Conservation (phyloP, 225 moss, liverwort and hornwort genomes). For the Physcomitrium patens region DNA sequence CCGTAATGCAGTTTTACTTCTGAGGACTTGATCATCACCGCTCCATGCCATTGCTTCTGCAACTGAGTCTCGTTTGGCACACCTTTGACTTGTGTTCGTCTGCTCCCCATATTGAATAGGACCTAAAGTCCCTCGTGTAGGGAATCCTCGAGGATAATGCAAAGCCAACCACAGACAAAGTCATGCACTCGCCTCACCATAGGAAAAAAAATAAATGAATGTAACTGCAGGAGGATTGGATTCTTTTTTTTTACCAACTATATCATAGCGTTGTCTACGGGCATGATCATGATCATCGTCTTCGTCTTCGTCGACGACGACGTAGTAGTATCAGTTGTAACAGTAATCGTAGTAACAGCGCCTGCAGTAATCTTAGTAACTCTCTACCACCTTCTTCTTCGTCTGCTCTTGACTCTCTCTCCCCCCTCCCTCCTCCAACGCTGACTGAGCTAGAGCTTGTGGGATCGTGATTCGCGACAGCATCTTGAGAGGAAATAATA, state of each 20-base stretch:
- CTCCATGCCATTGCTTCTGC: too few relatives aligned
- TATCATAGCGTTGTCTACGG: not conserved
- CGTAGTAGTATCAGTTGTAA: too few relatives aligned
- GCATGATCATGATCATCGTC: not conserved
- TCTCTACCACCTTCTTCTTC: too few relatives aligned
- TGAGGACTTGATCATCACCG: too few relatives aligned
- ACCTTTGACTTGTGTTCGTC: not conserved
- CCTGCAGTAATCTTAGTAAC: too few relatives aligned
- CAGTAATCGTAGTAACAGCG: too few relatives aligned
- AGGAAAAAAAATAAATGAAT: not conserved
- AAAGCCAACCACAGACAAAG: conserved; percentile 14
- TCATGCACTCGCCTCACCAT: not conserved
- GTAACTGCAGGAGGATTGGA: conserved; percentile 6
- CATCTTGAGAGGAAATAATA: not conserved
- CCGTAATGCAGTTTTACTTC: too few relatives aligned
- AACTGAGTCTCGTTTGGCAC: not conserved
- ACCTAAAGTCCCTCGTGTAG: not conserved
- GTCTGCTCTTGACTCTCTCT: too few relatives aligned
- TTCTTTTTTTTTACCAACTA: not conserved
- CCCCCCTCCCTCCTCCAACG: not conserved
- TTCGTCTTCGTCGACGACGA: too few relatives aligned
- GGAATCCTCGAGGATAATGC: not conserved
- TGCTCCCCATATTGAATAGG: too few relatives aligned
- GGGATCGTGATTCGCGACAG: not conserved
- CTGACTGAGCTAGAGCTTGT: not conserved